Conservation (phyloP, 306 rosid species). For the Prinsepia uniflora region DNA sequence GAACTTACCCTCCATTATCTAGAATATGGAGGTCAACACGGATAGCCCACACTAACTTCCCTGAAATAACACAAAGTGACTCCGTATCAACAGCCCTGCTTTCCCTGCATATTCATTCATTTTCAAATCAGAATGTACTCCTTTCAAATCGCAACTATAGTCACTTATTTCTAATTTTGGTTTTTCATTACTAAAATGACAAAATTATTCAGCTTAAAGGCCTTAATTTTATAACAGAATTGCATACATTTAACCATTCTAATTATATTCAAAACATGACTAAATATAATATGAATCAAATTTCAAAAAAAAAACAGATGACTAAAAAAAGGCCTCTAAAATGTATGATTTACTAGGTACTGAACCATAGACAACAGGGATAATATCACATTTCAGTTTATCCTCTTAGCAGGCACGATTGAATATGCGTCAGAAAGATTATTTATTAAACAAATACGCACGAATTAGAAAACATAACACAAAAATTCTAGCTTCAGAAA, state of each 20-base stretch:
- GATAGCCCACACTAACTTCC: slow-evolving; percentile 77
- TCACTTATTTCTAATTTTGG: background rate
- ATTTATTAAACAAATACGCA: background rate
- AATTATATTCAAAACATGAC: background rate
- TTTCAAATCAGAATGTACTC: slow-evolving; percentile 15
- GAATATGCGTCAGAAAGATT: too few relatives aligned
- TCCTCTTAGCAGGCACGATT: too few relatives aligned
- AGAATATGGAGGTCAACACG: slow-evolving; percentile 80
- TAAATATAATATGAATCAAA: background rate
- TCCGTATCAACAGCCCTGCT: slow-evolving; percentile 85
- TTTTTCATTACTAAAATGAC: slow-evolving; percentile 2
- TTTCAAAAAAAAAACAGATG: background rate
- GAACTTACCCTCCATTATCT: slow-evolving; percentile 78
- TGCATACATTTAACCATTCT: background rate
- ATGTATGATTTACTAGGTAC: background rate
- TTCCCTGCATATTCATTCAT: slow-evolving; percentile 47
- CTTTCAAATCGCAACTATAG: background rate
- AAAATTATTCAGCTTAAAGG: background rate
- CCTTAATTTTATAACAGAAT: background rate
- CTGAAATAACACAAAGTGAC: slow-evolving; percentile 71
- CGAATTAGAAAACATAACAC: background rate
- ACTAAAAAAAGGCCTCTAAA: background rate
- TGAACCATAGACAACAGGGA: background rate
- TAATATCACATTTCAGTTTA: too few relatives aligned
- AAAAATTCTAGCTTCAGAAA: background rate